Conservation (phyloP, 2,329 filamentous ascomycete genomes). For the Talaromyces sp. region DNA sequence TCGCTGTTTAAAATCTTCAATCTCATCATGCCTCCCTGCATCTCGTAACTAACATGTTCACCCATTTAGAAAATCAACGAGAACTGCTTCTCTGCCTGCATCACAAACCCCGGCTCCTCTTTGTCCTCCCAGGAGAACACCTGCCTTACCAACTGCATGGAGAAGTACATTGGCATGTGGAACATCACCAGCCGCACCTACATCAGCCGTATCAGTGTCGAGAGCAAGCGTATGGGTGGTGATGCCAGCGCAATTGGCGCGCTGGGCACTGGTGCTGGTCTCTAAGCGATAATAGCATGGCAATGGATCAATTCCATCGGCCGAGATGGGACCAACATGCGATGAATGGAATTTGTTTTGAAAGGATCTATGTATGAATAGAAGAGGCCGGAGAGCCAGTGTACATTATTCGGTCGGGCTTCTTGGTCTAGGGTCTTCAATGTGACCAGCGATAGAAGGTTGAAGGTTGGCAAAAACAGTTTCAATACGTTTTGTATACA, state of each 20-base stretch:
- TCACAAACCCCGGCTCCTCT: constrained; percentile 67
- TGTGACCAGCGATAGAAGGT: constrained; percentile 9
- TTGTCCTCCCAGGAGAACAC: constrained; percentile 69
- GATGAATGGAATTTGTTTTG: constrained; percentile 2
- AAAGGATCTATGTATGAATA: constrained; percentile 26
- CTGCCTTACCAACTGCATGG: constrained; percentile 77
- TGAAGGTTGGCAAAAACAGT: constrained; percentile 5
- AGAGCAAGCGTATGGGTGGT: constrained; percentile 55
- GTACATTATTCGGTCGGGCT: constrained; percentile 27
- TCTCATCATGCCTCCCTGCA: background rate
- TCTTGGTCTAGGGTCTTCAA: constrained; percentile 11
- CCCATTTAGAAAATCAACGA: constrained; percentile 71
- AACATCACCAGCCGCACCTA: constrained; percentile 72
- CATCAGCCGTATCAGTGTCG: constrained; percentile 59
- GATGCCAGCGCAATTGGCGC: constrained; percentile 24
- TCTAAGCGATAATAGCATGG: background rate
- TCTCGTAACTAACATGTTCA: background rate
- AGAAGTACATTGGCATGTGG: constrained; percentile 83
- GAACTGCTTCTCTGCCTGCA: constrained; percentile 77
- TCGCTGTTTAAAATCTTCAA: background rate
- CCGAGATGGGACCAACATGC: background rate
- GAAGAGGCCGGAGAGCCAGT: constrained; percentile 24
- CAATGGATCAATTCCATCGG: background rate
- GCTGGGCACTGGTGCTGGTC: constrained; percentile 18
- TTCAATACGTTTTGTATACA: constrained; percentile 16